phyloP scores from a whole-genome alignment of 2,329 filamentous ascomycete genomes.

The Penicillium sp. region DNA sequence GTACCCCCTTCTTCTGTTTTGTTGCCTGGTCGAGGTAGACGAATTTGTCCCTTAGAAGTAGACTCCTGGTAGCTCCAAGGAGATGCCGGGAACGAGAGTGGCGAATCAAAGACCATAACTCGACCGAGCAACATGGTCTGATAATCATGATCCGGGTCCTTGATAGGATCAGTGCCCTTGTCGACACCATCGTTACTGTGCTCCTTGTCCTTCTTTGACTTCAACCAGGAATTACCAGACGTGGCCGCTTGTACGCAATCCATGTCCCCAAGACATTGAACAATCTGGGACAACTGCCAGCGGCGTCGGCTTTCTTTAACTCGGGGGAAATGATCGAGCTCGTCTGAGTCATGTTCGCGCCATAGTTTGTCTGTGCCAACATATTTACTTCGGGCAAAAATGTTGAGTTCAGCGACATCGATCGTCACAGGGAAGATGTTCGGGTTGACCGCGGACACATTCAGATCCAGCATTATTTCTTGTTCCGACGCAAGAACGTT shows the following conservation, averaged over 20 bases:
- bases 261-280: slow-evolving; percentile 24
- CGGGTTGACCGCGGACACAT: slow-evolving; percentile 85
- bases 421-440: slow-evolving; percentile 89
- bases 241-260: slow-evolving; percentile 20
- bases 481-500: slow-evolving; percentile 93
- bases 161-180: slow-evolving; percentile 63
- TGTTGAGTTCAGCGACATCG: slow-evolving; percentile 81
- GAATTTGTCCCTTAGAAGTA: slow-evolving; percentile 77
- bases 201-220: slow-evolving; percentile 4
- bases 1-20: slow-evolving; percentile 78
- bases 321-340: slow-evolving; percentile 30
- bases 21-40: slow-evolving; percentile 81
- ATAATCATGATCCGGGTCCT: slow-evolving; percentile 55
- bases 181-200: slow-evolving; percentile 45
- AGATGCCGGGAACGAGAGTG: slow-evolving; percentile 84
- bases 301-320: slow-evolving; percentile 35
- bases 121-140: slow-evolving; percentile 92
- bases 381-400: slow-evolving; percentile 92
- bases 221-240: slow-evolving; percentile 5
- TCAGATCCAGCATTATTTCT: slow-evolving; percentile 90
- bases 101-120: slow-evolving; percentile 82
- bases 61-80: slow-evolving; percentile 75
- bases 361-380: slow-evolving; percentile 62
- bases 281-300: slow-evolving; percentile 30
- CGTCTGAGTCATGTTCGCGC: slow-evolving; percentile 32